Conservation (phyloP, 768 basidiomycete genomes). For the Tricholomella constricta region DNA sequence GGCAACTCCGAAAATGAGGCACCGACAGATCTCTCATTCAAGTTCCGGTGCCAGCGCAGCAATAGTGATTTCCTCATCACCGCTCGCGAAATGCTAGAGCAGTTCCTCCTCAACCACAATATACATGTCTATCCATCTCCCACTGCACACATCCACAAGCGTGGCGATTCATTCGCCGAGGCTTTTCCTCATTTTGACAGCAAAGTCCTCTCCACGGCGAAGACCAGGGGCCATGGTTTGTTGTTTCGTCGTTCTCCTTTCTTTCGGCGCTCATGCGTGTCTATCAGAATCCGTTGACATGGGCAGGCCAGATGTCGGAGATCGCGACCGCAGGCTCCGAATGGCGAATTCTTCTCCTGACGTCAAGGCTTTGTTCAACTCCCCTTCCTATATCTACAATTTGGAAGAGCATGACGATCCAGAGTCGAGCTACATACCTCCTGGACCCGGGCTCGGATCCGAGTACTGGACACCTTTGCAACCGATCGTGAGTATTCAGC, state of each 20-base stretch:
- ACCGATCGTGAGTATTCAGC: conserved; percentile 63
- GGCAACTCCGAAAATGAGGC: conserved; percentile 53
- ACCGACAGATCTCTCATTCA: conserved; percentile 84
- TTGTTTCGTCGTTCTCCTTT: conserved; percentile 7
- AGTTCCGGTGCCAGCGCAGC: conserved; percentile 92
- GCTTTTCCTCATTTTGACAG: conserved; percentile 97
- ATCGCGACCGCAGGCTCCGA: conserved; percentile 74
- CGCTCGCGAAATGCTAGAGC: conserved; percentile 90
- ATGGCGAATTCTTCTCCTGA: conserved; percentile 90
- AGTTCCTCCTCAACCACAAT: conserved; percentile 83
- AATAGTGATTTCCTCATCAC: conserved; percentile 92
- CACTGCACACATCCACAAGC: conserved; percentile 77
- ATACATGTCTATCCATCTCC: conserved; percentile 81
- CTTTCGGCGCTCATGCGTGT: neutral
- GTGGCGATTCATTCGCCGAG: conserved; percentile 92
- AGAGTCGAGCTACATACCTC: conserved; percentile 55
- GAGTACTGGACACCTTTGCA: conserved; percentile 81
- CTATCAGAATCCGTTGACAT: conserved; percentile 73
- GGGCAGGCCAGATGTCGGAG: conserved; percentile 70
- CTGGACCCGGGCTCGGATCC: conserved; percentile 41
- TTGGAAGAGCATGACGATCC: conserved; percentile 71
- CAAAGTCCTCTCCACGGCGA: conserved; percentile 83
- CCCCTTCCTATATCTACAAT: conserved; percentile 81
- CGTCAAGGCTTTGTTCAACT: conserved; percentile 93
- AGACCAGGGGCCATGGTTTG: conserved; percentile 63